phyloP scores from a whole-genome alignment of 2,329 filamentous ascomycete species.

The Pseudogymnoascus sp. region DNA sequence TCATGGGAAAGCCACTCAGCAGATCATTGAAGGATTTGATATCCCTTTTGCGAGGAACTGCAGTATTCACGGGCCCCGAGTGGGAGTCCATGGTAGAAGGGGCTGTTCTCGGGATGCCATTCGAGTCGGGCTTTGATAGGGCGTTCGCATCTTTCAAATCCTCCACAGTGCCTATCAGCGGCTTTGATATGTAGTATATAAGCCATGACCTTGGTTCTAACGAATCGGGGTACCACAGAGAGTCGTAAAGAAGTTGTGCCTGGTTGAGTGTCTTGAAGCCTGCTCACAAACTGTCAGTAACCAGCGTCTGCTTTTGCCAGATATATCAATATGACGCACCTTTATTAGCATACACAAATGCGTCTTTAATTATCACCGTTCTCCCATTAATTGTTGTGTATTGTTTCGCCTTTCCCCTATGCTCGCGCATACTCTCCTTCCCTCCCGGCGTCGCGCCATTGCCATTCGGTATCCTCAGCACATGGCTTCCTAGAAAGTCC shows the following conservation, averaged over 20 bases:
- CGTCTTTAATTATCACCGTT: slow-evolving; percentile 90
- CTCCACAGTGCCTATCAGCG: slow-evolving; percentile 77
- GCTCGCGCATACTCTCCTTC: slow-evolving; percentile 71
- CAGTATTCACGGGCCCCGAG: slow-evolving; percentile 14
- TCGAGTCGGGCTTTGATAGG: background rate
- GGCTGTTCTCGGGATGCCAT: slow-evolving; percentile 12
- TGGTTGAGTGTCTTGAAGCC: slow-evolving; percentile 90
- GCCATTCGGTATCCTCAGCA: slow-evolving; percentile 67
- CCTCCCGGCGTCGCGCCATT: slow-evolving; percentile 41
- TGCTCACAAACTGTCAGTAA: slow-evolving; percentile 32
- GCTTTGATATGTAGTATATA: slow-evolving; percentile 89
- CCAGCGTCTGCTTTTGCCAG: background rate
- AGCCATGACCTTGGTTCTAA: slow-evolving; percentile 90
- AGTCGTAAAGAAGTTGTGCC: slow-evolving; percentile 75
- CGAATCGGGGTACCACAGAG: slow-evolving; percentile 81
- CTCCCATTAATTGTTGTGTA: slow-evolving; percentile 88
- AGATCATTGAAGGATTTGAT: slow-evolving; percentile 86
- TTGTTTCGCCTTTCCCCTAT: slow-evolving; percentile 85
- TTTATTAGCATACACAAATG: slow-evolving; percentile 91
- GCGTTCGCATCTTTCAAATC: slow-evolving; percentile 35
- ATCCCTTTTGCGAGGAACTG: slow-evolving; percentile 69
- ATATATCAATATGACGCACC: slow-evolving; percentile 42
- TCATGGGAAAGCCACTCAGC: slow-evolving; percentile 86
- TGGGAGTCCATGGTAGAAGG: slow-evolving; percentile 12
- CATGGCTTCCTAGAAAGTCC: slow-evolving; percentile 95